A percentile compares a stretch with the other conserved stretches of the same genome.
phyloP scores from a whole-genome alignment of 306 rosid genomes.

The Astragalus membranaceus region DNA sequence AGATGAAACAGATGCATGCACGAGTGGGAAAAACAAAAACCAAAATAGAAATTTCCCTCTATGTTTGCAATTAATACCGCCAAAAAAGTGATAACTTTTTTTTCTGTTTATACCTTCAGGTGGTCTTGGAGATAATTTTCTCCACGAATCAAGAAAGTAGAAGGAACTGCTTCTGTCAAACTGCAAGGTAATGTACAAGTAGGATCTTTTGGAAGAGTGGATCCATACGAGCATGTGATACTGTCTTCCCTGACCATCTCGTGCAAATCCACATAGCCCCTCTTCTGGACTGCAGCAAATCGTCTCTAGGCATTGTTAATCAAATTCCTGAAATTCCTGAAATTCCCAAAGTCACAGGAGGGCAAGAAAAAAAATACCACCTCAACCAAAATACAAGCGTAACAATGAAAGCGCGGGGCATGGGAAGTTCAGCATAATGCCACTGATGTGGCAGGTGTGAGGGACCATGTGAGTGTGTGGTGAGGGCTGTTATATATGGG shows the following conservation, averaged over 20 bases:
- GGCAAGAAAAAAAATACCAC: conserved; percentile 7
- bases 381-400: conserved; percentile 21
- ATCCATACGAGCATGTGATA: conserved; percentile 52
- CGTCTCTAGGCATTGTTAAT: conserved; percentile 20
- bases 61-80: neutral
- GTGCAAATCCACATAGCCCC: conserved; percentile 68
- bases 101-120: conserved; percentile 50
- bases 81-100: neutral
- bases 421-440: conserved; percentile 1
- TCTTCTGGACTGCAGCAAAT: conserved; percentile 69
- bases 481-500: too few species aligned
- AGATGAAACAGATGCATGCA: neutral
- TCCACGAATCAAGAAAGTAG: conserved; percentile 85
- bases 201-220: conserved; percentile 79
- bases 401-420: neutral
- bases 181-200: conserved; percentile 66
- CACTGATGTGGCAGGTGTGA: too few species aligned
- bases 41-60: neutral
- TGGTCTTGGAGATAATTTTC: conserved; percentile 61
- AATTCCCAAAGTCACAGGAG: conserved; percentile 20
- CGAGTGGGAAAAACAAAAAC: neutral
- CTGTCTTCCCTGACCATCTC: conserved; percentile 63
- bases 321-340: conserved; percentile 40
- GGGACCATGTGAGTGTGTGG: too few species aligned
- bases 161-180: conserved; percentile 76